Base-by-base conservation (phyloP, 352 stramenopile species). In the Phytophthora tentaculata region DNA sequence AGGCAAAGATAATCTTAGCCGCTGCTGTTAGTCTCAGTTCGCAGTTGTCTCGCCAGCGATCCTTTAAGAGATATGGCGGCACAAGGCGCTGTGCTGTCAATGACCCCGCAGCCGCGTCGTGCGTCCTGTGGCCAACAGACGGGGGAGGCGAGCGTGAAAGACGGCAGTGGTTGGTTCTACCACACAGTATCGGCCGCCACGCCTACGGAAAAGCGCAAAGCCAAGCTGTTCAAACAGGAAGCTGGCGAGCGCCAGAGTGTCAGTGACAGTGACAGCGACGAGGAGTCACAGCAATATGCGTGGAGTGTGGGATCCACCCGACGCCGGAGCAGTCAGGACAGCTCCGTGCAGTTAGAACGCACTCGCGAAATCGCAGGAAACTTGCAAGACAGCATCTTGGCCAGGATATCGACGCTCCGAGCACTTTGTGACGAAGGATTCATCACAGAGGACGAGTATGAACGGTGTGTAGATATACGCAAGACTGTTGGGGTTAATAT, bases 391-490 rank as follows among this genome's bases (percentile, higher is more conserved):
- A 77, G 80, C 61, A 76, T 94, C 12, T 63, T 95, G 54, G 67
- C 80, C 5, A 77, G 87, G 24, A 88, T 94, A 28, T 83, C 86
- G 39, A 96, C 87, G 39, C 70, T 96, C 7, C 72, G 85, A 53
- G 80, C 79, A 53, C 74, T 96, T 12, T 87, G 84, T 59, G 87
- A 94, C 39, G 76, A 95, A 67, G 89, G 89, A 0, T 96, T 93
- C 58, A 83, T 96, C 50, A 77, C 83, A 3, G 73, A 79, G 19
- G 81, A 94, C 23, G 89, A 96, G 57, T 96, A 92, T 48, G 79
- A 93, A 65, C 77, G 88, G 71, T 90, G 50, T 10, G 74, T 44
- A 24, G 14, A 67, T 39, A 13, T 23, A 49, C n/a, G n/a, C n/a
- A 56, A 49, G 2, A 44, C 24, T 7, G 8, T 22, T 59, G 16